Evolutionary conservation across 2,329 filamentous ascomycete species (phyloP).

Genomic region (Diaporthe vaccinii): DNA sequence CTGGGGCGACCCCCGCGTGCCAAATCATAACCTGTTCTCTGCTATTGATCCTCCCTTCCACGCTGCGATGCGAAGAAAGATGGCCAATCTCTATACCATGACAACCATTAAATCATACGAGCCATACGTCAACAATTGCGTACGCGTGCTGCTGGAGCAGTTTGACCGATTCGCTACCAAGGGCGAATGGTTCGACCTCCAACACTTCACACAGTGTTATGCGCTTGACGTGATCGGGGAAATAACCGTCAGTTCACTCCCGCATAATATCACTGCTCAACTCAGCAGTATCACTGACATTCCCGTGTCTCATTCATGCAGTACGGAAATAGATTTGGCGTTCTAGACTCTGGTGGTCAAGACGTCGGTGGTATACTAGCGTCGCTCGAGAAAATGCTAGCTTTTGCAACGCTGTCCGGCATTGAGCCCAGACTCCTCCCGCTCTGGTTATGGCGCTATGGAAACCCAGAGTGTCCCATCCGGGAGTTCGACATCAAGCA

Average conservation of each 20-base stretch:
- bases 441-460: not conserved
- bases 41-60: not conserved
- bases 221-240: conserved; percentile 23
- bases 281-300: not conserved
- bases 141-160: conserved; percentile 1
- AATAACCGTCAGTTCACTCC: conserved; percentile 5
- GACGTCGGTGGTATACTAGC: conserved; percentile 7
- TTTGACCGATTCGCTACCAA: not conserved
- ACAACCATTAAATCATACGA: conserved; percentile 24
- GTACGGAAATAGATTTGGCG: conserved; percentile 7
- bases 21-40: conserved; percentile 15
- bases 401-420: not conserved
- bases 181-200: not conserved
- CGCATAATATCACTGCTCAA: not conserved
- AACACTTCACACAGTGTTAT: conserved; percentile 9
- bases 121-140: conserved; percentile 18
- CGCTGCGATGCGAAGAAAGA: not conserved
- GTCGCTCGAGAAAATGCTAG: not conserved
- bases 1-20: not conserved
- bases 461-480: not conserved
- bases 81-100: conserved; percentile 20
- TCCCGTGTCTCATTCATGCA: not conserved
- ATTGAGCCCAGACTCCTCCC: conserved; percentile 1
- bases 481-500: not conserved
- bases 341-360: conserved; percentile 21